Evolutionary conservation across 2,329 filamentous ascomycete species (phyloP).

Genomic region (Coniochaeta prunicola): DNA sequence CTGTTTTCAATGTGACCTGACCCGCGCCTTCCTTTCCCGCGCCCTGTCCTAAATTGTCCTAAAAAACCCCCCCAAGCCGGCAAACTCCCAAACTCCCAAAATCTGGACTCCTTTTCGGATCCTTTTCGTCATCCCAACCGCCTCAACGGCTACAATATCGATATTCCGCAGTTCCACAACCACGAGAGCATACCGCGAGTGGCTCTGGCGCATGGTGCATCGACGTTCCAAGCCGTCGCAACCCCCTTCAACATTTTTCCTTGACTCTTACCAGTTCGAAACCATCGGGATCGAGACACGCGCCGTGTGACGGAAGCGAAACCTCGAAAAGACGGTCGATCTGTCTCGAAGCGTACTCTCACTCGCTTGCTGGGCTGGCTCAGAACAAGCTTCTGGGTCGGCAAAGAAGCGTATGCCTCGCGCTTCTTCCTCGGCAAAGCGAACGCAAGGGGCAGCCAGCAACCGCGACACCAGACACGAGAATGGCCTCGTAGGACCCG

Average conservation of each 20-base stretch:
- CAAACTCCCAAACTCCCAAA: neutral
- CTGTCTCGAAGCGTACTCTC: neutral
- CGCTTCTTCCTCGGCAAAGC: conserved; percentile 50
- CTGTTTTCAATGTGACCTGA: neutral
- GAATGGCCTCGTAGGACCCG: conserved; percentile 76
- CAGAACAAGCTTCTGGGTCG: conserved; percentile 36
- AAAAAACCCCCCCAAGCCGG: neutral
- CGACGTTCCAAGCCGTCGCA: neutral
- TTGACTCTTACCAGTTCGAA: neutral
- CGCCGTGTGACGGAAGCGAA: neutral
- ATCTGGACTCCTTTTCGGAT: neutral
- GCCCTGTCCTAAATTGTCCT: neutral
- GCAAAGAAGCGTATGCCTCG: conserved; percentile 50
- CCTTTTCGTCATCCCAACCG: conserved; percentile 1
- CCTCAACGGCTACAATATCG: conserved; percentile 1
- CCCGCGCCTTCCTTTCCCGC: neutral
- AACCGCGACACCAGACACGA: conserved; percentile 73
- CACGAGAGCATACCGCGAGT: neutral
- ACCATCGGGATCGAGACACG: neutral
- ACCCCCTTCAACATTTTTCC: neutral
- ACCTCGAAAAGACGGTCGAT: neutral
- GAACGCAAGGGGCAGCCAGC: conserved; percentile 54
- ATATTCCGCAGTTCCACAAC: neutral
- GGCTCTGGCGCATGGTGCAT: neutral
- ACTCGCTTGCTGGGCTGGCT: conserved; percentile 26